Base-by-base conservation (phyloP, 257 asterid genomes). In the Coffea eugenioides region DNA sequence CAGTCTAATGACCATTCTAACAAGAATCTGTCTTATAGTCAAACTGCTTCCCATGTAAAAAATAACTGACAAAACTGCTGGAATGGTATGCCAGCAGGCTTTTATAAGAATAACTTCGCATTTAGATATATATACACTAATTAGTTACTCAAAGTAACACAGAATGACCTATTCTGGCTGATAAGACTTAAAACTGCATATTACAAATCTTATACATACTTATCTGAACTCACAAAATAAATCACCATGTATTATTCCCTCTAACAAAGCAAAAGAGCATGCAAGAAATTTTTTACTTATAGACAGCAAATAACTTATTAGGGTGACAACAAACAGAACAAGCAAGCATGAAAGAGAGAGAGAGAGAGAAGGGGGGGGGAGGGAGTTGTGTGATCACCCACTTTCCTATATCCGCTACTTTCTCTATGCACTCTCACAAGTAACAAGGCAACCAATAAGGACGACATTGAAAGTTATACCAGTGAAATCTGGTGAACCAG, bases 401-500 rank as follows among this genome's bases (percentile, higher is more conserved):
- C 49, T 68, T 68, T 69, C 41, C 14, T 39, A 14, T 21, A 18
- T 41, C 46, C 5, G n/a, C 0, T 69, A 69, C 73, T 18, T 16
- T 67, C 73, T 69, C 15, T 34, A 23, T 3, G 8, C 15, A 36
- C 23, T 25, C 70, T 65, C 20, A 27, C 11, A 57, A 57, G 43
- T 65, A 41, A 65, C 27, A 69, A 69, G 51, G 51, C 15, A 69
- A 39, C 31, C 52, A 69, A 23, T 41, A n/a, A 25, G 23, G 56
- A 39, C 1, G 0, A 48, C 5, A 12, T 6, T 54, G 49, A 12
- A 75, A 57, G 36, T 14, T 14, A 81, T 90, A 96, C 97, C 98
- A 78, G 89, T 94, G 84, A 90, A 91, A 90, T 94, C 97, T 61
- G 97, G 98, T 65, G 97, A 94, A 73, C 91, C 93, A 86, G 94